Conservation (phyloP, 352 stramenopile species). For the Aphanomyces cochlioides region DNA sequence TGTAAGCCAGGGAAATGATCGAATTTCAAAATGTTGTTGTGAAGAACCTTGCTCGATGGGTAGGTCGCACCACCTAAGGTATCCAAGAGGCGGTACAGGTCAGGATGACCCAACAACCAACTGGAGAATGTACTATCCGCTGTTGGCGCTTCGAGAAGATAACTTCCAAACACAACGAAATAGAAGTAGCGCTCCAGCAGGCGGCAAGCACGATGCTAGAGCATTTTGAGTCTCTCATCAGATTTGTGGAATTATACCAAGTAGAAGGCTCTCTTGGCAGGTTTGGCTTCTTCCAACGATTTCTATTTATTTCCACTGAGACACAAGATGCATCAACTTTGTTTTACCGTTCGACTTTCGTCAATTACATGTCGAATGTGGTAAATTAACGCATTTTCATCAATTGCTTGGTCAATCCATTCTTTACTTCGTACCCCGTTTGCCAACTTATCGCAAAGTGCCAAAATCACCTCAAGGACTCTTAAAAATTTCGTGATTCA, state of each 20-base stretch:
- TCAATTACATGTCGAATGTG: slow-evolving; percentile 80
- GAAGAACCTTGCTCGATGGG: slow-evolving; percentile 75
- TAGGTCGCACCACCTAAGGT: slow-evolving; percentile 75
- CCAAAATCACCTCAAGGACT: slow-evolving; percentile 25
- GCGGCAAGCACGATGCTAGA: slow-evolving; percentile 74
- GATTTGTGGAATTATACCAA: slow-evolving; percentile 39
- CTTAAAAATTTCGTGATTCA: not conserved
- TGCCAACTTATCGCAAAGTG: slow-evolving; percentile 24
- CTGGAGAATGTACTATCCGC: slow-evolving; percentile 53
- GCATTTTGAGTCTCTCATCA: slow-evolving; percentile 8
- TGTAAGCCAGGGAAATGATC: slow-evolving; percentile 86
- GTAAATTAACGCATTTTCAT: slow-evolving; percentile 63
- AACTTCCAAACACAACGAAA: slow-evolving; percentile 82
- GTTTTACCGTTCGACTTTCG: slow-evolving; percentile 59
- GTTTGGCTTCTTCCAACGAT: slow-evolving; percentile 71
- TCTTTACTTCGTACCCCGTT: slow-evolving; percentile 51
- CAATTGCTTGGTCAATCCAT: slow-evolving; percentile 72
- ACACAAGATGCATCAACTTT: slow-evolving; percentile 3
- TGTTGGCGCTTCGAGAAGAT: slow-evolving; percentile 45
- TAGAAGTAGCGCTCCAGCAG: slow-evolving; percentile 87
- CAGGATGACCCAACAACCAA: slow-evolving; percentile 70
- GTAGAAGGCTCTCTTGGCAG: slow-evolving; percentile 73
- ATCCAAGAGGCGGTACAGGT: slow-evolving; percentile 70
- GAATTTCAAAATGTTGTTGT: slow-evolving; percentile 81
- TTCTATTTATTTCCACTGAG: not conserved